A percentile compares a stretch with the other conserved stretches of the same genome.
Conservation (phyloP, 73 alveolate species). For the Paramecium sexaurelia region DNA sequence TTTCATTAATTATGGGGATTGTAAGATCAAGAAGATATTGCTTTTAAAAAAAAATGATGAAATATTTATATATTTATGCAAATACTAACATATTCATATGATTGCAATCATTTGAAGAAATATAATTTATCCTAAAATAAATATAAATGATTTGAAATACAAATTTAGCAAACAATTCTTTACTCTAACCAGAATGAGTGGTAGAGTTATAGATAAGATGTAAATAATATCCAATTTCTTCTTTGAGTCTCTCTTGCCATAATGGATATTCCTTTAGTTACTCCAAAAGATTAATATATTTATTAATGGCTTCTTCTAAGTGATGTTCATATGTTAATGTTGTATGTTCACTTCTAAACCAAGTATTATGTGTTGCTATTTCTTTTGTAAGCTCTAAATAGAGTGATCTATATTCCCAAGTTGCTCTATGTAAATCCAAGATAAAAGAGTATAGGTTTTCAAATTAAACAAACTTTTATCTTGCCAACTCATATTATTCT, state of each 20-base stretch:
- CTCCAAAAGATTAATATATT: background rate
- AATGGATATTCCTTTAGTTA: conserved; percentile 31
- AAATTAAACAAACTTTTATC: background rate
- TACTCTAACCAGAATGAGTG: background rate
- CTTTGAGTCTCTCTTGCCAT: conserved; percentile 45
- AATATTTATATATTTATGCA: conserved; percentile 14
- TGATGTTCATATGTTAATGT: background rate
- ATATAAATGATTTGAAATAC: conserved; percentile 15
- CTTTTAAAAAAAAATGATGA: background rate
- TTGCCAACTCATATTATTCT: conserved; percentile 28
- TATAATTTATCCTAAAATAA: conserved; percentile 53
- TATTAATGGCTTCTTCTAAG: conserved; percentile 38
- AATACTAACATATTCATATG: conserved; percentile 20
- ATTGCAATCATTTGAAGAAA: conserved; percentile 45
- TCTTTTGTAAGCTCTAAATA: conserved; percentile 25
- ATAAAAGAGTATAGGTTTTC: background rate
- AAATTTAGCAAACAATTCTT: conserved; percentile 40
- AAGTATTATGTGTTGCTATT: conserved; percentile 31
- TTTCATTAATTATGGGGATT: background rate
- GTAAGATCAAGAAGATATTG: background rate
- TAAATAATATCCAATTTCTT: conserved; percentile 55
- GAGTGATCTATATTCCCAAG: conserved; percentile 51
- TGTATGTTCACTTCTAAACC: conserved; percentile 43
- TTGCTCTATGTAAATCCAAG: background rate
- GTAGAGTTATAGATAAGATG: conserved; percentile 49